A percentile compares a stretch with the other conserved stretches of the same genome.
These are phyloP conservation scores for Podospora pseudocomata DNA, from an alignment of 495 filamentous ascomycete genomes.

Conservation along the genomic window DNA sequence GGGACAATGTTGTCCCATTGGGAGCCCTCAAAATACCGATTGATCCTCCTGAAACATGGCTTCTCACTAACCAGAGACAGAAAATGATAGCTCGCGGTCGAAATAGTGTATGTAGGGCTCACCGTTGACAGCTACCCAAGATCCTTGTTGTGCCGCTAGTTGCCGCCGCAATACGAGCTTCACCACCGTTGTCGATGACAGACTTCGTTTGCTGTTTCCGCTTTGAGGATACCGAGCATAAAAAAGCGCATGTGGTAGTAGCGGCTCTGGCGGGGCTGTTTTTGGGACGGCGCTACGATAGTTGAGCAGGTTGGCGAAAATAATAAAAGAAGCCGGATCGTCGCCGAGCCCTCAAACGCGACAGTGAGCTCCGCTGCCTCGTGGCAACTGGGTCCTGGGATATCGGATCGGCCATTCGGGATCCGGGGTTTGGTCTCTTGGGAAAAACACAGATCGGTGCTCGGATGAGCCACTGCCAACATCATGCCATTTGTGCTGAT, in stretches of 20 bases:
- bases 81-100: not conserved
- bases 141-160: not conserved
- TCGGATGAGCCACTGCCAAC: not conserved
- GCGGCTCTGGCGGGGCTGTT: not conserved
- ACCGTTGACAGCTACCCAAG: not conserved
- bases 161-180: not conserved
- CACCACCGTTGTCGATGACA: not conserved
- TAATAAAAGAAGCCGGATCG: not conserved
- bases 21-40: not conserved
- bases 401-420: not conserved
- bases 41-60: not conserved
- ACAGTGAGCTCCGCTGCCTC: not conserved
- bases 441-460: not conserved
- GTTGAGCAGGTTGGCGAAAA: conserved; percentile 4
- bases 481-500: not conserved
- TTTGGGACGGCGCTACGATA: not conserved
- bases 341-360: conserved; percentile 1
- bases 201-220: conserved; percentile 1
- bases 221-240: not conserved
- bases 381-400: not conserved
- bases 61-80: not conserved
- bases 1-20: not conserved
- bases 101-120: not conserved
- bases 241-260: not conserved
- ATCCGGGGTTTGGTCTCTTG: not conserved